phyloP scores from a whole-genome alignment of 176 grass and related monocot species.

The Zoysia pacifica region DNA sequence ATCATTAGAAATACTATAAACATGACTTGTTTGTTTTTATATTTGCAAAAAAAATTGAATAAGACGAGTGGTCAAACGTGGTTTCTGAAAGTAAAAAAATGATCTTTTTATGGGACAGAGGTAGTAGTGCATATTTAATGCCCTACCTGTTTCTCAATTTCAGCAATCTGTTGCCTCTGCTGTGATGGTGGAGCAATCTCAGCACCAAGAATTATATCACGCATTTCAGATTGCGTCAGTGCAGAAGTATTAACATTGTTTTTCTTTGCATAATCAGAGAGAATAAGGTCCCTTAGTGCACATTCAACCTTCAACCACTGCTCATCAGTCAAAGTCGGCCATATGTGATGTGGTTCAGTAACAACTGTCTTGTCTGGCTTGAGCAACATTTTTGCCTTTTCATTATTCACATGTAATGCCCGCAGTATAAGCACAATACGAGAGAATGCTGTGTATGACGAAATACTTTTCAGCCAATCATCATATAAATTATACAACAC shows the following conservation, averaged over 20 bases:
- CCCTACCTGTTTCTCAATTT: slow-evolving; percentile 95
- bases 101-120: no score
- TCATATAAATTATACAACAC: slow-evolving; percentile 97
- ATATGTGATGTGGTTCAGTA: slow-evolving; percentile 96
- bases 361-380: slow-evolving; percentile 97
- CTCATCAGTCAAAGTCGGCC: slow-evolving; percentile 90
- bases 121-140: neutral
- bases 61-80: no score
- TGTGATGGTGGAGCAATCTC: slow-evolving; percentile 97
- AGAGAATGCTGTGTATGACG: slow-evolving; percentile 96
- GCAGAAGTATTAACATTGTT: slow-evolving; percentile 98
- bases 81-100: no score
- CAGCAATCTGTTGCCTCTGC: slow-evolving; percentile 97
- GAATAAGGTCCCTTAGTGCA: slow-evolving; percentile 94
- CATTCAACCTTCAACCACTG: slow-evolving; percentile 99
- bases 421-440: slow-evolving; percentile 89
- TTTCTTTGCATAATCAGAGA: slow-evolving; percentile 99
- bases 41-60: no score
- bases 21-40: no score
- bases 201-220: slow-evolving; percentile 98
- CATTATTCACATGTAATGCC: slow-evolving; percentile 94
- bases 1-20: no score
- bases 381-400: slow-evolving; percentile 98
- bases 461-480: slow-evolving; percentile 99
- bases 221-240: slow-evolving; percentile 96